These are phyloP conservation scores for Monilinia laxa DNA, from an alignment of 2,329 filamentous ascomycete species.

Conservation along the genomic window DNA sequence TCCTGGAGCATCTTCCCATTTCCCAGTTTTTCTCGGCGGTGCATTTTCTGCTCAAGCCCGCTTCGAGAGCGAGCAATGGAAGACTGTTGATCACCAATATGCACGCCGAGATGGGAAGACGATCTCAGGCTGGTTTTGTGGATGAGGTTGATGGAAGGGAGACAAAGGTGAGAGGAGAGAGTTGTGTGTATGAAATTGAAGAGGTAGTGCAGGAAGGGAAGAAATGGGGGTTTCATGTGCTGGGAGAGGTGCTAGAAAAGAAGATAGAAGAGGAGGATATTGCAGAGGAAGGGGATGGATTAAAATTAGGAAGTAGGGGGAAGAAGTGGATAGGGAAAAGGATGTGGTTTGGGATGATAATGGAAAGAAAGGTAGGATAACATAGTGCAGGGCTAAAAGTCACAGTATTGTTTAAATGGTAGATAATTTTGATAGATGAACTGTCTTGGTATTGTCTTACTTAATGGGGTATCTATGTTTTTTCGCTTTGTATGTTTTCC, in stretches of 20 bases:
- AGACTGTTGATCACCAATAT: constrained; percentile 64
- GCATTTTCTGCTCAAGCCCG: constrained; percentile 33
- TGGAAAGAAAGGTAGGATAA: constrained; percentile 37
- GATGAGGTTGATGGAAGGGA: constrained; percentile 48
- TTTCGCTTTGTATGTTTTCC: too few relatives aligned
- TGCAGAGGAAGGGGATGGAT: constrained; percentile 43
- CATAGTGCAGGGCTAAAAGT: background rate
- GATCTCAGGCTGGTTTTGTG: constrained; percentile 62
- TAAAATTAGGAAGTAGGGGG: constrained; percentile 58
- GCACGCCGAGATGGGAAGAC: constrained; percentile 62
- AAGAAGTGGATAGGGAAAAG: constrained; percentile 61
- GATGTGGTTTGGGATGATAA: constrained; percentile 54
- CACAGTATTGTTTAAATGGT: background rate
- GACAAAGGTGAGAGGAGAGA: constrained; percentile 58
- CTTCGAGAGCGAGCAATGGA: constrained; percentile 45
- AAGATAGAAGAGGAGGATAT: constrained; percentile 48
- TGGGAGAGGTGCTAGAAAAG: constrained; percentile 46
- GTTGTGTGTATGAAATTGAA: constrained; percentile 54
- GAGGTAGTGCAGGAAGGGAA: constrained; percentile 53
- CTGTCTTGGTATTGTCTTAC: background rate
- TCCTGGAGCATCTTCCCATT: constrained; percentile 62
- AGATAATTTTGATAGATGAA: background rate
- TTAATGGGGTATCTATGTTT: background rate
- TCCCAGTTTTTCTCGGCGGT: constrained; percentile 46
- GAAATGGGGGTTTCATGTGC: constrained; percentile 47